A percentile compares a stretch with the other conserved stretches of the same genome.
Conservation (phyloP, 2,329 filamentous ascomycete genomes). For the Graphilbum fragrans region DNA sequence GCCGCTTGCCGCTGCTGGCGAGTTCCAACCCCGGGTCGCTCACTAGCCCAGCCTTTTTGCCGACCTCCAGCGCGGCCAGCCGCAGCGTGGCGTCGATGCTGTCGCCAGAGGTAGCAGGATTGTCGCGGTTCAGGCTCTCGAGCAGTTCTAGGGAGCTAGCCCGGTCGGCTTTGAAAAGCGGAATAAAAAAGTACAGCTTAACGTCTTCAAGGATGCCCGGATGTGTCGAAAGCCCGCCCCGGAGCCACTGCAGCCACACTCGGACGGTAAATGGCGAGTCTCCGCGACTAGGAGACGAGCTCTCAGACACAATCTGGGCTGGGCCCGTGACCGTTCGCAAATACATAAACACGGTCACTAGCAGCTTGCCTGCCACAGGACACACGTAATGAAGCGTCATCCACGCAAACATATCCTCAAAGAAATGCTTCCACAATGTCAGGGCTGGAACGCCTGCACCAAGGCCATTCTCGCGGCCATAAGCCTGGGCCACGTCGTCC, state of each 20-base stretch:
- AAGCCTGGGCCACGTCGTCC: conserved; percentile 30
- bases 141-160: conserved; percentile 43
- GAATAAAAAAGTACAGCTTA: conserved; percentile 52
- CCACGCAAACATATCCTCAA: conserved; percentile 32
- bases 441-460: not conserved
- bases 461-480: conserved; percentile 17
- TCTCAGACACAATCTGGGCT: conserved; percentile 14
- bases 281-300: not conserved
- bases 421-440: conserved; percentile 16
- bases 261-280: conserved; percentile 21
- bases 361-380: conserved; percentile 47
- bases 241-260: conserved; percentile 45
- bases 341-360: conserved; percentile 42
- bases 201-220: conserved; percentile 45
- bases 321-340: conserved; percentile 22
- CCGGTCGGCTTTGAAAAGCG: conserved; percentile 48
- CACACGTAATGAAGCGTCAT: conserved; percentile 43
- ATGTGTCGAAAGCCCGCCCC: conserved; percentile 33
- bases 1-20: not conserved
- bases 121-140: conserved; percentile 27
- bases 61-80: conserved; percentile 56
- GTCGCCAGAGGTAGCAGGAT: not conserved
- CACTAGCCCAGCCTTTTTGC: conserved; percentile 57
- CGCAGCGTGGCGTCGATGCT: conserved; percentile 40
- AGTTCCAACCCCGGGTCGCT: conserved; percentile 45